Base-by-base conservation (phyloP, 2,329 filamentous ascomycete genomes). In the Botrytis pseudocinerea region DNA sequence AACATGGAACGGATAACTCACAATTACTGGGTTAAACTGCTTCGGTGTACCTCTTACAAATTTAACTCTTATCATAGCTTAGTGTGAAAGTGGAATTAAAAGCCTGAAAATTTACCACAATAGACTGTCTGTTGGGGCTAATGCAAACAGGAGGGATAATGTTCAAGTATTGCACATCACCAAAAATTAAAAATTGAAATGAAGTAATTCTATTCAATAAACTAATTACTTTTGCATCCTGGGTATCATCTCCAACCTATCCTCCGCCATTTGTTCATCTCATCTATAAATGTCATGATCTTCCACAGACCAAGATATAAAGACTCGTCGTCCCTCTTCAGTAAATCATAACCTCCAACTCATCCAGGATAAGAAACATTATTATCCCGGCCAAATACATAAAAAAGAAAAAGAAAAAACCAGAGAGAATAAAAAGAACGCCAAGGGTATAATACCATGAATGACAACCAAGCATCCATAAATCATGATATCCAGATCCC, bases 381-480 rank as follows among this genome's bases (percentile, higher is more conserved):
- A 71, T 64, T 71, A 71, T 71, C 59, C 69, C 8, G 51, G 57
- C 40, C 32, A 64, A 32, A 14, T 42, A 42, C 35, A 18, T 32
- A 68, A 28, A 28, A 54, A 54, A 16, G 0, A 5, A 32, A 38
- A 2, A 18, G n/a, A 38, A 65, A 25, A 18, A 65, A 68, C 22
- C 38, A 38, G 38, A 38, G 38, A 38, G 38, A 38, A 54, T 32
- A 68, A 68, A 54, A 44, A 69, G 48, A 69, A 69, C 65, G 65
- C 65, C 65, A 40, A 57, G 65, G 65, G 65, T 69, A 69, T 69
- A 42, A 28, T 69, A 57, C 48, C 48, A 59, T 69, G 65, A 69
- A 69, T 68, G 48, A 32, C 20, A 68, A 54, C 38, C 65, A 22
- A 42, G 48, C 35, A 68, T 68, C 38, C 65, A 68, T 68, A 32